Evolutionary conservation across 371 early-diverging fungal species (phyloP).

Genomic region (Sporodiniella umbellata): DNA sequence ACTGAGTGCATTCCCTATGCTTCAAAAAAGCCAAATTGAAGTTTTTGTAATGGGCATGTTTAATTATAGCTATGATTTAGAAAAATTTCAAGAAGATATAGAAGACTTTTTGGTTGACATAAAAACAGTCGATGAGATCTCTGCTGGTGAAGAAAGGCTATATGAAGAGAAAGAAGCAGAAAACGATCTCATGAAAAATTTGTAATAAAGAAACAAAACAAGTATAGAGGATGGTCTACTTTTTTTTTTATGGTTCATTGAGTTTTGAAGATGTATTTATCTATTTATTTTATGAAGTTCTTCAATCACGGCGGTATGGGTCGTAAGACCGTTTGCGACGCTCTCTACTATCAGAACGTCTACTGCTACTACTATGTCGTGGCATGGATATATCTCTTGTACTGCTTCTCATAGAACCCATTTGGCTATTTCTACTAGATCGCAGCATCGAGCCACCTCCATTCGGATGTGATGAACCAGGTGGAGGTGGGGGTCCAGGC

Average conservation of each 20-base stretch:
- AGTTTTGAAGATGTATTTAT: not conserved
- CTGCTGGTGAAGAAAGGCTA: slow-evolving; percentile 9
- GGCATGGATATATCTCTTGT: not conserved
- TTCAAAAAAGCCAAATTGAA: slow-evolving; percentile 79
- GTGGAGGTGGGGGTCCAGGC: slow-evolving; percentile 9
- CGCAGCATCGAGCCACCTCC: not conserved
- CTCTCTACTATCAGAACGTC: not conserved
- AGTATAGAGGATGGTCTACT: too few relatives aligned
- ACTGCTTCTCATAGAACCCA: not conserved
- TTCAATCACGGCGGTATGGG: slow-evolving; percentile 1
- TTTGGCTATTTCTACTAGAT: not conserved
- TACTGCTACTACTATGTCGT: not conserved
- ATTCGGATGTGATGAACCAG: slow-evolving; percentile 9
- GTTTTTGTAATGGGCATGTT: slow-evolving; percentile 86
- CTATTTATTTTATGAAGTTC: not conserved
- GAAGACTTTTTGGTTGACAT: slow-evolving; percentile 89
- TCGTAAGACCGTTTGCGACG: slow-evolving; percentile 1
- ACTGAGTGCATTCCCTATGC: slow-evolving; percentile 80
- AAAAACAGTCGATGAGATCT: slow-evolving; percentile 19
- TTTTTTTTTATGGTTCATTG: too few relatives aligned
- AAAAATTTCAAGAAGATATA: slow-evolving; percentile 81
- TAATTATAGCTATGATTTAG: slow-evolving; percentile 70
- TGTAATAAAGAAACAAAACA: not conserved
- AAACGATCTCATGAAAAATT: slow-evolving; percentile 16
- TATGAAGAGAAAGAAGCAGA: slow-evolving; percentile 26